Evolutionary conservation across 192 early-diverging fungal species (phyloP).

Genomic region (Rhizophagus clarus): DNA sequence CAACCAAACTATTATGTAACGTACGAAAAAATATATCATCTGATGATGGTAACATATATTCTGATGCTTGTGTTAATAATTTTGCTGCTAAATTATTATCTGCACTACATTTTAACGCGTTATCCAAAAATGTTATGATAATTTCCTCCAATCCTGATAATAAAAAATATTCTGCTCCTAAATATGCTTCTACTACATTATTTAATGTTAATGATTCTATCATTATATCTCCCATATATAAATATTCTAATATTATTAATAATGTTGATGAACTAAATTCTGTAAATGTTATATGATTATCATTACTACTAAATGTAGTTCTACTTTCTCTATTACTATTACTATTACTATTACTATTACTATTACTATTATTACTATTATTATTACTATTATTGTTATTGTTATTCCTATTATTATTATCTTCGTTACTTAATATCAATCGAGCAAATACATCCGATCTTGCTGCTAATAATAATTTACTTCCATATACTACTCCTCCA

Average conservation of each 20-base stretch:
- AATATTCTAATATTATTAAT: conserved; percentile 26
- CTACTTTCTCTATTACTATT: background rate
- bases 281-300: conserved; percentile 15
- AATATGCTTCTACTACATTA: conserved; percentile 19
- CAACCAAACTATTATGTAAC: background rate
- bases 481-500: background rate
- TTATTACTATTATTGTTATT: background rate
- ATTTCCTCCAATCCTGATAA: conserved; percentile 4
- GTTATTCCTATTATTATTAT: background rate
- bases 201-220: background rate
- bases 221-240: conserved; percentile 21
- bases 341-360: too few species aligned
- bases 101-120: conserved; percentile 15
- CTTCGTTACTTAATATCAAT: background rate
- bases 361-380: background rate
- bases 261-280: conserved; percentile 8
- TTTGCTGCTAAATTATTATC: conserved; percentile 13
- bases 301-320: background rate
- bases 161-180: conserved; percentile 23
- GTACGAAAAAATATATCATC: conserved; percentile 5
- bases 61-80: conserved; percentile 9
- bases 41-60: conserved; percentile 4
- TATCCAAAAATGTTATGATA: conserved; percentile 6
- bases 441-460: conserved; percentile 16
- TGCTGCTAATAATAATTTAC: conserved; percentile 19